Conservation (phyloP, 257 asterid genomes). For the Nicotiana knightiana region DNA sequence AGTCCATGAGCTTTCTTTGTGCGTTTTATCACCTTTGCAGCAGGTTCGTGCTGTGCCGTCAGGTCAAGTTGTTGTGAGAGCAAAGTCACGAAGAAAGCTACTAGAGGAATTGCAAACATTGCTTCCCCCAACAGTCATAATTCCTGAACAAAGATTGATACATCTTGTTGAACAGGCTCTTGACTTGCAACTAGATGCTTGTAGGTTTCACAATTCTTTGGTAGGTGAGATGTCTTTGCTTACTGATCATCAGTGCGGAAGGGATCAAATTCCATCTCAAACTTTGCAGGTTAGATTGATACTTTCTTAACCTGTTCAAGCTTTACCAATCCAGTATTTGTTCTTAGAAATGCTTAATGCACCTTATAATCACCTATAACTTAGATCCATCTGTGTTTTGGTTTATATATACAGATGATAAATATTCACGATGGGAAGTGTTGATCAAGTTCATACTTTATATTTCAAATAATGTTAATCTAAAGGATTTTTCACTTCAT, state of each 20-base stretch:
- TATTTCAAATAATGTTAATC: not conserved
- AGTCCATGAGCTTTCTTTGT: slow-evolving; percentile 64
- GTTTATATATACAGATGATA: not conserved
- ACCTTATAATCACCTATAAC: not conserved
- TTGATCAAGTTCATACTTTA: not conserved
- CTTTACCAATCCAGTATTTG: not conserved
- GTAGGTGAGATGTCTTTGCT: slow-evolving; percentile 61
- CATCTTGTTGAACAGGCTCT: slow-evolving; percentile 88
- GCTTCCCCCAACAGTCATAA: slow-evolving; percentile 68
- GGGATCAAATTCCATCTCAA: slow-evolving; percentile 62
- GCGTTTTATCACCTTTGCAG: slow-evolving; percentile 38
- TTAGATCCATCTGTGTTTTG: not conserved
- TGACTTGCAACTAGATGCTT: slow-evolving; percentile 58
- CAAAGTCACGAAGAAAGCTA: slow-evolving; percentile 42
- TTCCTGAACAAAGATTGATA: slow-evolving; percentile 66
- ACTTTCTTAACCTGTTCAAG: not conserved
- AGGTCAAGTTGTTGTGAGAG: slow-evolving; percentile 26
- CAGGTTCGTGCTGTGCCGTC: slow-evolving; percentile 27
- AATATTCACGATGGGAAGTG: not conserved
- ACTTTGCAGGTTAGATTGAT: slow-evolving; percentile 55
- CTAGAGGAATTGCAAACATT: slow-evolving; percentile 61
- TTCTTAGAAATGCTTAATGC: not conserved
- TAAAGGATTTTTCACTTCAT: not conserved
- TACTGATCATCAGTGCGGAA: slow-evolving; percentile 74
- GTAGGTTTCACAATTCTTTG: slow-evolving; percentile 70